phyloP scores from a whole-genome alignment of 1,284 basidiomycete genomes.

The Coriolopsis trogii region DNA sequence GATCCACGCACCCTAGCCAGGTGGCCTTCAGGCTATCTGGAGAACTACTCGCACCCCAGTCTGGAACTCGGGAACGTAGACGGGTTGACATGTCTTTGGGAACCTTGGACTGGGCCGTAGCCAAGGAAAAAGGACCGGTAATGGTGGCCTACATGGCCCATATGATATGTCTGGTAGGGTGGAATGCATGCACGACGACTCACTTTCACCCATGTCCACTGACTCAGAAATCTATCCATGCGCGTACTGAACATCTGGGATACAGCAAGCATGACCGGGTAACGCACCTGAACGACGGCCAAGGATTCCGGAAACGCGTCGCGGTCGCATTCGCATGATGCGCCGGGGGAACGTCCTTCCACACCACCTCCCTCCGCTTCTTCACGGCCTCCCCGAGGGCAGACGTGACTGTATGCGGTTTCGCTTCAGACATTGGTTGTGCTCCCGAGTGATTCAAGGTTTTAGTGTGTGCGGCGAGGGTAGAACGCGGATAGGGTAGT shows the following conservation, averaged over 20 bases:
- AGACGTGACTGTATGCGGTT: no score
- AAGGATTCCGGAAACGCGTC: conserved; percentile 34
- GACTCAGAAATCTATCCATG: conserved; percentile 1
- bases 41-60: conserved; percentile 27
- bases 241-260: no score
- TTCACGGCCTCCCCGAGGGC: no score
- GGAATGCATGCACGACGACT: not conserved
- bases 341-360: conserved; percentile 5
- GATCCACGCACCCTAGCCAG: conserved; percentile 55
- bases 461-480: no score
- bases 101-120: conserved; percentile 24
- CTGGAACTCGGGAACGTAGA: conserved; percentile 27
- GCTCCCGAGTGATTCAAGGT: no score
- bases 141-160: not conserved
- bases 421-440: no score
- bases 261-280: no score
- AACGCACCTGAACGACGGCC: conserved; percentile 34
- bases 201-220: conserved; percentile 11
- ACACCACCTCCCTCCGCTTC: conserved; percentile 2
- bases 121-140: not conserved
- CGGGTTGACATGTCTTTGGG: conserved; percentile 26
- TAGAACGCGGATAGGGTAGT: no score
- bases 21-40: conserved; percentile 56
- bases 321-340: conserved; percentile 2
- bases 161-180: no score